These are phyloP conservation scores for Citrullus colocynthis DNA, from an alignment of 306 rosid genomes.

Conservation along the genomic window DNA sequence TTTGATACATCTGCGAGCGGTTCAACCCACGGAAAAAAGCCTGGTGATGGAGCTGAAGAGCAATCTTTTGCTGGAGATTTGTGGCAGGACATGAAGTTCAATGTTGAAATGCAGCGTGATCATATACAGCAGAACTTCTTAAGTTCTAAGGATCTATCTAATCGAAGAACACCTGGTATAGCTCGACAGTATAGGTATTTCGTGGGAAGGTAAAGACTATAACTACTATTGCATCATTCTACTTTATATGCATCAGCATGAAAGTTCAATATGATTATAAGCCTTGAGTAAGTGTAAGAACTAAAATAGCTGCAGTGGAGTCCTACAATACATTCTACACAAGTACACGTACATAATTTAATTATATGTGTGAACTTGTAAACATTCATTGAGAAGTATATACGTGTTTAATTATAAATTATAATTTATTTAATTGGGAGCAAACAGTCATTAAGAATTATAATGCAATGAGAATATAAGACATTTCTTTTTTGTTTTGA, in stretches of 20 bases:
- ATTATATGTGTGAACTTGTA: too few relatives aligned
- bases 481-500: too few relatives aligned
- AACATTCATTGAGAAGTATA: too few relatives aligned
- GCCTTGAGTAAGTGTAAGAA: not conserved
- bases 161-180: constrained; percentile 53
- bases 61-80: constrained; percentile 48
- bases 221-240: not conserved
- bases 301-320: too few relatives aligned
- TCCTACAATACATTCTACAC: too few relatives aligned
- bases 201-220: constrained; percentile 45
- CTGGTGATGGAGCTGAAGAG: constrained; percentile 13
- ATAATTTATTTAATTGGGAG: too few relatives aligned
- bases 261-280: not conserved
- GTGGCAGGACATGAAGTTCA: constrained; percentile 52
- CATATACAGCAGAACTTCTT: constrained; percentile 28
- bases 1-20: constrained; percentile 34
- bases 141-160: constrained; percentile 41
- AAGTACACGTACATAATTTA: too few relatives aligned
- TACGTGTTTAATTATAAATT: too few relatives aligned
- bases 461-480: too few relatives aligned
- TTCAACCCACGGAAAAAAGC: constrained; percentile 15
- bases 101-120: constrained; percentile 30
- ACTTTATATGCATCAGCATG: not conserved
- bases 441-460: too few relatives aligned
- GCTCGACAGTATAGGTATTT: constrained; percentile 57